Evolutionary conservation across 371 early-diverging fungal genomes (phyloP), one percentile per base, ranked within the genome.

Genomic region (Circinella umbellata): DNA sequence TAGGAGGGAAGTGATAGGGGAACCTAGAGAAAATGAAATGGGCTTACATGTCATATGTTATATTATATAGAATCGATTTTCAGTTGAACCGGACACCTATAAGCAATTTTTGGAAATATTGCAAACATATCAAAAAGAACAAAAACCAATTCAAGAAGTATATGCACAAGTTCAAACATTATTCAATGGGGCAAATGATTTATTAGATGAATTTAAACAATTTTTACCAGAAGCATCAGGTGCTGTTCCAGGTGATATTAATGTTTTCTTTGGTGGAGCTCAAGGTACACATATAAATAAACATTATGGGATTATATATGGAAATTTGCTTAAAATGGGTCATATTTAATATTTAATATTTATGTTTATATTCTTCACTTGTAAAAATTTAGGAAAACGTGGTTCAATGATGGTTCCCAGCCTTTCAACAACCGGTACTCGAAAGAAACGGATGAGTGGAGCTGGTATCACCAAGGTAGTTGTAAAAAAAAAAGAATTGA

Each of bases 121-220:
- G 71, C 95, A 95, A 76, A 93, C 94, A 4, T 98, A 96, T 77
- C 96, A 96, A 73, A 91, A 91, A 72, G 96, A 98, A 69, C 87
- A 88, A 67, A 91, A 90, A 65, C 94, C 97, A 1, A 95, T 96
- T 20, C 90, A 93, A 59, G 97, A 97, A 72, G 91, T 89, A 8
- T 96, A 95, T 72, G 87, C 88, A 5, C 93, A 96, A 76, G 95
- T 97, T 17, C 90, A 92, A 63, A 71, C 85, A 5, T 76, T 98
- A 48, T 96, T 98, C 75, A 85, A 89, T 38, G 85, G 81, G 27
- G 93, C 93, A 0, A 88, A 91, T 0, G 97, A 97, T 76, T 81
- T 98, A 27, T 75, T 98, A 68, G 96, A 94, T 49, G 97, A 98
- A 80, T 97, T 98, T 77, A 94, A 94, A 80, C 94, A 95, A 73